Conservation (phyloP, 768 basidiomycete species). For the Leccinum imitatum region DNA sequence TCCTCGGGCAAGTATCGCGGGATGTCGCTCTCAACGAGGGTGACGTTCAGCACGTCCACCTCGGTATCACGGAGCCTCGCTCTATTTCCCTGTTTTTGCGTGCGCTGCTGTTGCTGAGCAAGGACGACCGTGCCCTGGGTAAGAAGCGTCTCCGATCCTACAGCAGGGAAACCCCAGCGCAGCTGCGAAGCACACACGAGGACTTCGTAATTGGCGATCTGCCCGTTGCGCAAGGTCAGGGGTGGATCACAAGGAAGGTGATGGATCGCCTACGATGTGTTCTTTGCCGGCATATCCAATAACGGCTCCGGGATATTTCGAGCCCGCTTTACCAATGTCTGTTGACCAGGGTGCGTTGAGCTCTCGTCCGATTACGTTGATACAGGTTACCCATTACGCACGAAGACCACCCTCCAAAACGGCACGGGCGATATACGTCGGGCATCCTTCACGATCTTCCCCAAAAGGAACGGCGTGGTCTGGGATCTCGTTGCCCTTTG, state of each 20-base stretch:
- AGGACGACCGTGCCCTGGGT: conserved; percentile 32
- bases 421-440: conserved; percentile 31
- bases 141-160: conserved; percentile 14
- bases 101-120: conserved; percentile 21
- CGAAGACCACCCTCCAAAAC: conserved; percentile 32
- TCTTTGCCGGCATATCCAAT: conserved; percentile 38
- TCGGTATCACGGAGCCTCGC: conserved; percentile 7
- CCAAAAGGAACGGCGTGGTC: conserved; percentile 36
- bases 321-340: conserved; percentile 37
- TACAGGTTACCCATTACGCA: conserved; percentile 11
- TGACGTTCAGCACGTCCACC: conserved; percentile 25
- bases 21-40: conserved; percentile 28
- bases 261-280: conserved; percentile 26
- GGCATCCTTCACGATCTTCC: conserved; percentile 29
- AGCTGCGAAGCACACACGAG: conserved; percentile 25
- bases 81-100: neutral
- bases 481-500: conserved; percentile 31
- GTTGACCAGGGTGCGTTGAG: neutral
- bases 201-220: conserved; percentile 23
- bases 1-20: conserved; percentile 25
- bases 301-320: conserved; percentile 32
- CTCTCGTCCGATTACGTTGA: neutral
- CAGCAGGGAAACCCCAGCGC: conserved; percentile 31
- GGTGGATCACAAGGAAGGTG: neutral
- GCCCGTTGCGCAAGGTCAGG: neutral